Evolutionary conservation across 257 asterid genomes (phyloP).

Genomic region (Euphrasia confusa): DNA sequence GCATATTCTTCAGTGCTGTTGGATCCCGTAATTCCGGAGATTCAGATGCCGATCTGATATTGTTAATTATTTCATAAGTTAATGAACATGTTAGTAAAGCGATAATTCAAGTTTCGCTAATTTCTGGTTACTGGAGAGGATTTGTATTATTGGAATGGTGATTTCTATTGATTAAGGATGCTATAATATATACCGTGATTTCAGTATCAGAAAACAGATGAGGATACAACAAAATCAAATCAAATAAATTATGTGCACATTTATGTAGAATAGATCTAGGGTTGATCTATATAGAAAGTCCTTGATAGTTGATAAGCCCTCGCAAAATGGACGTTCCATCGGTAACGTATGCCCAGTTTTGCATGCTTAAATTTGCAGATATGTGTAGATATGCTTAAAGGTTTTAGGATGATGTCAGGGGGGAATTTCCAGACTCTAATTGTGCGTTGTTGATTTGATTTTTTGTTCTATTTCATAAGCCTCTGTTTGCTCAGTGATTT

Average conservation of each 20-base stretch:
- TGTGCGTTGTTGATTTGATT: constrained; percentile 41
- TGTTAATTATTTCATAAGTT: constrained; percentile 1
- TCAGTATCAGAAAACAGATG: too few relatives aligned
- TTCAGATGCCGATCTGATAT: constrained; percentile 8
- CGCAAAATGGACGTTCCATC: neutral
- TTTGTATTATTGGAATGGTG: too few relatives aligned
- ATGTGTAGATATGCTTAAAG: constrained; percentile 7
- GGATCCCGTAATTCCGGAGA: neutral
- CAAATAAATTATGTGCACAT: too few relatives aligned
- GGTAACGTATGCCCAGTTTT: neutral
- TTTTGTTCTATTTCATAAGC: constrained; percentile 39
- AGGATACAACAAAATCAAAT: too few relatives aligned
- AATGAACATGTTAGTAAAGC: neutral
- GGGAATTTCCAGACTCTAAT: constrained; percentile 36
- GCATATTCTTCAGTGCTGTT: neutral
- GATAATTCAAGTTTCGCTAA: neutral
- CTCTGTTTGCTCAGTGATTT: constrained; percentile 29
- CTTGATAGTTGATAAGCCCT: neutral
- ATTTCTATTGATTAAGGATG: too few relatives aligned
- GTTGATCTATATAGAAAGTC: too few relatives aligned
- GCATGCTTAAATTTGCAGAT: constrained; percentile 2
- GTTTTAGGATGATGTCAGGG: constrained; percentile 28
- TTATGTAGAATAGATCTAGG: too few relatives aligned
- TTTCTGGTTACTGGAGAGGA: neutral
- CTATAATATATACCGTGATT: too few relatives aligned